Evolutionary conservation across 2,329 filamentous ascomycete genomes (phyloP).

Genomic region (Fusarium agapanthi): DNA sequence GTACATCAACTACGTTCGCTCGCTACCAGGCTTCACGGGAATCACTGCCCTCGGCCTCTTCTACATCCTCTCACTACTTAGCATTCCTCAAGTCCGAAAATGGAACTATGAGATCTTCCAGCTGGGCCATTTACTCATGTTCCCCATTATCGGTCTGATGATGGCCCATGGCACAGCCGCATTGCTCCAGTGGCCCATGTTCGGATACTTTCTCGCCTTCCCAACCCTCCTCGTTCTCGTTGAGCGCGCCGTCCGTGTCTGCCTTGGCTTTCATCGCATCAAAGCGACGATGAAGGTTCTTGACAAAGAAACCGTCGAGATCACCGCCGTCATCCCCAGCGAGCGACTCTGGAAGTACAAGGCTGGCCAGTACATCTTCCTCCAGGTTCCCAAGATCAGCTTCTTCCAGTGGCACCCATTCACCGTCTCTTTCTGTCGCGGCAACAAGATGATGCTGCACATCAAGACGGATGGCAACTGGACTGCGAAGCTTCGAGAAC

Average conservation of each 20-base stretch:
- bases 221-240: slow-evolving; percentile 60
- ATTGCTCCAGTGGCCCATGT: slow-evolving; percentile 63
- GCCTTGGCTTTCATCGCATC: slow-evolving; percentile 59
- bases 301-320: slow-evolving; percentile 61
- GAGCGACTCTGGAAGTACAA: slow-evolving; percentile 61
- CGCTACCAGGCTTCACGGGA: slow-evolving; percentile 60
- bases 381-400: slow-evolving; percentile 62
- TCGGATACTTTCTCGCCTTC: slow-evolving; percentile 65
- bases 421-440: slow-evolving; percentile 64
- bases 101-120: slow-evolving; percentile 67
- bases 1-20: slow-evolving; percentile 57
- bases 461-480: slow-evolving; percentile 68
- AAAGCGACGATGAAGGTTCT: slow-evolving; percentile 57
- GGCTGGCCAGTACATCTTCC: slow-evolving; percentile 66
- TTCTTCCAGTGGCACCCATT: slow-evolving; percentile 69
- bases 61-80: slow-evolving; percentile 57
- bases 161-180: slow-evolving; percentile 62
- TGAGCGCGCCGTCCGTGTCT: slow-evolving; percentile 57
- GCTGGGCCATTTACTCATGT: slow-evolving; percentile 65
- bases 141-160: slow-evolving; percentile 64
- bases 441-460: slow-evolving; percentile 61
- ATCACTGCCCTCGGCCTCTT: slow-evolving; percentile 59
- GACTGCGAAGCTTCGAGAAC: slow-evolving; percentile 56
- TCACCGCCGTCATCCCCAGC: slow-evolving; percentile 58
- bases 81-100: slow-evolving; percentile 59